Conservation (phyloP, 2,329 filamentous ascomycete species). For the Fusarium pseudoanthophilum region DNA sequence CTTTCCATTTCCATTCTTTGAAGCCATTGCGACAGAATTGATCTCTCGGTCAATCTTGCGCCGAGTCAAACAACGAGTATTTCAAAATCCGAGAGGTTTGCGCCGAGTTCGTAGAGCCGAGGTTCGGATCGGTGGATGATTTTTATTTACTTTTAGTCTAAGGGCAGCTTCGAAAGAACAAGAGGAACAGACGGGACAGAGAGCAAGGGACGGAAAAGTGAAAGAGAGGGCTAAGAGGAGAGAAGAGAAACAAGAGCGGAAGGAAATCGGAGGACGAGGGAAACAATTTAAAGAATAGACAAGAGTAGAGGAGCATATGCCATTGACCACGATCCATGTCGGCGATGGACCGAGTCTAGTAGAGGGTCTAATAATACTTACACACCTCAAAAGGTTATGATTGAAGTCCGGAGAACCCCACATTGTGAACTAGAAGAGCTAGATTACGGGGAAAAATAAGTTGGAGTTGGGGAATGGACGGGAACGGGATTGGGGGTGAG, state of each 20-base stretch:
- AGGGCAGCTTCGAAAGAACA: neutral
- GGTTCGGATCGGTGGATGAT: conserved; percentile 31
- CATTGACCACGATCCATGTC: conserved; percentile 14
- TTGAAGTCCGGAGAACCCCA: conserved; percentile 35
- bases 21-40: conserved; percentile 47
- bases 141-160: conserved; percentile 16
- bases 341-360: conserved; percentile 24
- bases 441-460: conserved; percentile 24
- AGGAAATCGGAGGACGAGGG: conserved; percentile 7
- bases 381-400: conserved; percentile 26
- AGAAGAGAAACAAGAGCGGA: conserved; percentile 11
- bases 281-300: conserved; percentile 27
- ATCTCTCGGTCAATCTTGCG: neutral
- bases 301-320: conserved; percentile 9
- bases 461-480: conserved; percentile 19
- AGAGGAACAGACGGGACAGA: neutral
- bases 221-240: conserved; percentile 7
- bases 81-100: conserved; percentile 11
- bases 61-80: neutral
- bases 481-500: conserved; percentile 20
- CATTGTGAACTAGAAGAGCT: conserved; percentile 12
- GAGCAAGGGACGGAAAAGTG: neutral
- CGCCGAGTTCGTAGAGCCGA: conserved; percentile 34
- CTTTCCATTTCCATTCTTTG: conserved; percentile 50
- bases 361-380: conserved; percentile 15